Conservation (phyloP, 805 yeast genomes). For the Priceomyces medius region DNA sequence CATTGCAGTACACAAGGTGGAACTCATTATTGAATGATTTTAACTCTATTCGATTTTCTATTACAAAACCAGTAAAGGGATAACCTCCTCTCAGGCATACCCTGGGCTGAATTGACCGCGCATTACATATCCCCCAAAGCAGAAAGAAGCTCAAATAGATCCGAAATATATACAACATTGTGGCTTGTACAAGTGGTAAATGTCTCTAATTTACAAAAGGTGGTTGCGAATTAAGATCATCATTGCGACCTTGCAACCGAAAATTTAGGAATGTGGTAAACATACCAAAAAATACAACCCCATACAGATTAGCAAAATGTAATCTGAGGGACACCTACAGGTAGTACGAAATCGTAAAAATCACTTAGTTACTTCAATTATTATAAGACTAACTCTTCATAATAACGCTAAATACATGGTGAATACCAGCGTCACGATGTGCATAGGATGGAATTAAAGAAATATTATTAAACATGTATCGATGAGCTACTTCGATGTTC, state of each 20-base stretch:
- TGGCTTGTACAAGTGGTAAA: neutral
- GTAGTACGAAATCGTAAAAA: too few species aligned
- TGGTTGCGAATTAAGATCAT: conserved; percentile 1
- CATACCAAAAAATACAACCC: too few species aligned
- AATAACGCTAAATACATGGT: neutral
- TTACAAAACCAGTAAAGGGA: conserved; percentile 22
- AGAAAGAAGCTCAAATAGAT: neutral
- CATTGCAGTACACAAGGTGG: conserved; percentile 28
- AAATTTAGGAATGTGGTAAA: too few species aligned
- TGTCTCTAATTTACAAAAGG: neutral
- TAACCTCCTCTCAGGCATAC: neutral
- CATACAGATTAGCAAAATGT: too few species aligned
- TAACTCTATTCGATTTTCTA: conserved; percentile 23
- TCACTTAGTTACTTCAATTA: too few species aligned
- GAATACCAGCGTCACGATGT: neutral
- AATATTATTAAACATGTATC: neutral
- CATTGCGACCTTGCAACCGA: neutral
- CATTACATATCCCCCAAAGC: neutral
- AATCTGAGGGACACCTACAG: too few species aligned
- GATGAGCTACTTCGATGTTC: neutral
- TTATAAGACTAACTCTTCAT: too few species aligned
- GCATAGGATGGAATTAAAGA: neutral
- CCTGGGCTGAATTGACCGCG: neutral
- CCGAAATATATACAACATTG: neutral
- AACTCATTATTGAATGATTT: conserved; percentile 13